These are phyloP conservation scores for Fusarium lyarnte DNA, from an alignment of 2,329 filamentous ascomycete genomes.

Conservation along the genomic window DNA sequence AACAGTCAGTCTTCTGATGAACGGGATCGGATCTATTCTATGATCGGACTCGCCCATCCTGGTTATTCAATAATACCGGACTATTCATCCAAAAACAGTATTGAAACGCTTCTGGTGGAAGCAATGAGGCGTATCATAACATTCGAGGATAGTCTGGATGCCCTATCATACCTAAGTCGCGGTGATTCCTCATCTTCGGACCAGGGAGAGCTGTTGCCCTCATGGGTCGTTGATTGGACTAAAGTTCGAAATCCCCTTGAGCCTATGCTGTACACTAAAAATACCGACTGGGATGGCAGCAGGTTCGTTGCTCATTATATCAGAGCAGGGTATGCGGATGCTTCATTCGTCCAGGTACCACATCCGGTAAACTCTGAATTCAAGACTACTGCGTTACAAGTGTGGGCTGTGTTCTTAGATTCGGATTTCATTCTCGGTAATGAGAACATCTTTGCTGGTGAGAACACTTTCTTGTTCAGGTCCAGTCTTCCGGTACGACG, in stretches of 20 bases:
- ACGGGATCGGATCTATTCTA: not conserved
- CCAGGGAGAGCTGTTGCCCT: rapidly evolving
- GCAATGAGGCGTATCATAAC: not conserved
- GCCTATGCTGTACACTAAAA: rapidly evolving
- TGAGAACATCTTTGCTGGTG: rapidly evolving
- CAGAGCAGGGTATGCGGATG: not conserved
- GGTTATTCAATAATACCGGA: not conserved
- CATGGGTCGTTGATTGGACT: not conserved
- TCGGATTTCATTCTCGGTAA: not conserved
- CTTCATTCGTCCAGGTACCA: not conserved
- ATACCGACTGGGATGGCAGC: rapidly evolving
- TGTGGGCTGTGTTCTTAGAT: not conserved
- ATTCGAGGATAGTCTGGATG: not conserved
- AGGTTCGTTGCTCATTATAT: not conserved
- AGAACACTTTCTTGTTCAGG: rapidly evolving
- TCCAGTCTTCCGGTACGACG: rapidly evolving
- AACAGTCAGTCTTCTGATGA: not conserved
- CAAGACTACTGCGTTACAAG: not conserved
- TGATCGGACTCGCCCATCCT: not conserved
- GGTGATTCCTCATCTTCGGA: rapidly evolving
- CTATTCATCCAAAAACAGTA: rapidly evolving
- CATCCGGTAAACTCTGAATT: not conserved
- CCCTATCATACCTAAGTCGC: not conserved
- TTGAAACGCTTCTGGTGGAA: not conserved
- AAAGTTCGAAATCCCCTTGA: not conserved